Evolutionary conservation across 2,329 filamentous ascomycete genomes (phyloP), one percentile per base, ranked within the genome.

Genomic region (Claviceps spartinae): DNA sequence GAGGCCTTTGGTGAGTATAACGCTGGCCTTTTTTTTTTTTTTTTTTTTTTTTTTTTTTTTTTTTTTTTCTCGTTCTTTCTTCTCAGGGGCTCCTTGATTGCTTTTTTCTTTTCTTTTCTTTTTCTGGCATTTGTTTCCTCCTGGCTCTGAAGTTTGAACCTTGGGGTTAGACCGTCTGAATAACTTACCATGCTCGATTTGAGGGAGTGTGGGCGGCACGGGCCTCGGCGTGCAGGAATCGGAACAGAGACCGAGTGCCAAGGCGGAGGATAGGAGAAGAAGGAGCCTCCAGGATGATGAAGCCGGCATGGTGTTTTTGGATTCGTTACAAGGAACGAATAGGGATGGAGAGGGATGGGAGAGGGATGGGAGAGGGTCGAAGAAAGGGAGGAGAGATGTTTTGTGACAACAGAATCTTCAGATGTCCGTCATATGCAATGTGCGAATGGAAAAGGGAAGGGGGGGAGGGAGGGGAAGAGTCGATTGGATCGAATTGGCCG

Each of bases 181-280:
- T 22, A 14, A 47, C 52, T 46, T 45, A 54, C 52, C 52, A 5
- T 41, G 49, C 6, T 41, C 49, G 11, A 37, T 51, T 20, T 48
- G 24, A 6, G 30, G 48, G 16, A n/a, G 45, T 45, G 18, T 13
- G 20, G 43, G 44, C 13, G 45, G 20, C 6, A 52, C 36, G 14
- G 58, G 54, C 22, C 53, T 55, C 20, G 56, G 50, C 30, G 54
- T 53, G 38, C 58, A 63, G 11, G 44, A 50, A 30, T 55, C 50
- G 55, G 51, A 36, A 61, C 68, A 30, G 60, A 62, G 54, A 60
- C 65, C 51, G 59, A 53, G 54, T 58, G 60, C 56, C 36, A 68
- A 55, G 54, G 64, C 61, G 54, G 67, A 64, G 38, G 64, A 63
- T 56, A 63, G 63, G 41, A 69, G 57, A 51, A 66, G 34, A 54